These are phyloP conservation scores for Trichosporon asahii DNA, from an alignment of 1,284 basidiomycete species.

Conservation along the genomic window DNA sequence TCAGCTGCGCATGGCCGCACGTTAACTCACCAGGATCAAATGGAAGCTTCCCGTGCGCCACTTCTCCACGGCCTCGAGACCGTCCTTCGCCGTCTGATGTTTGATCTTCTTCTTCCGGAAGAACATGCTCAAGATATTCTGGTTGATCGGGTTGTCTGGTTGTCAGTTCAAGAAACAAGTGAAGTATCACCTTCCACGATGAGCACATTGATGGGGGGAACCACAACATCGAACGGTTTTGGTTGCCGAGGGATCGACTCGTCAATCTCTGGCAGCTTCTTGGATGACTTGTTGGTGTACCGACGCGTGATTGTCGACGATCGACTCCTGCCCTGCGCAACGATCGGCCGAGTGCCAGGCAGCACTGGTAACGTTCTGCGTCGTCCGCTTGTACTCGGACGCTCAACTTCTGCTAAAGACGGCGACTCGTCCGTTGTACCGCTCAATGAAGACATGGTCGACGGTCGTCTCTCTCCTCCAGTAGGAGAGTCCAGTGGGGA, in stretches of 20 bases:
- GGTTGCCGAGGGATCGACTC: constrained; percentile 10
- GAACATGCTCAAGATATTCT: constrained; percentile 91
- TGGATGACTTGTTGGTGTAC: neutral
- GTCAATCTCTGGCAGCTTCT: constrained; percentile 10
- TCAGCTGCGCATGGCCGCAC: neutral
- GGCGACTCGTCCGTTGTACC: constrained; percentile 16
- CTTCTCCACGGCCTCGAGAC: constrained; percentile 91
- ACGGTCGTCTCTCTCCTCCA: constrained; percentile 23
- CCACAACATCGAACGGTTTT: constrained; percentile 56
- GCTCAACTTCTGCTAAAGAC: constrained; percentile 12
- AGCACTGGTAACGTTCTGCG: constrained; percentile 34
- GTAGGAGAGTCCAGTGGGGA: constrained; percentile 17
- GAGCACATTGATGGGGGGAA: constrained; percentile 91
- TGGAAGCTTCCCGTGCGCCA: constrained; percentile 94
- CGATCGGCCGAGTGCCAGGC: constrained; percentile 29
- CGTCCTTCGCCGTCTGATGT: constrained; percentile 91
- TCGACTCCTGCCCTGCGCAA: constrained; percentile 39
- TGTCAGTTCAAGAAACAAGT: neutral
- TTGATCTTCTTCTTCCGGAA: constrained; percentile 96
- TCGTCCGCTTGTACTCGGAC: constrained; percentile 16
- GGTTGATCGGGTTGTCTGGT: constrained; percentile 96
- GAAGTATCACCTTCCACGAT: constrained; percentile 79
- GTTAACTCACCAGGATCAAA: constrained; percentile 70
- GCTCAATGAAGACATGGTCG: constrained; percentile 26
- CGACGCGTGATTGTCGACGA: constrained; percentile 21